These are phyloP conservation scores for Pythium guiyangense DNA, from an alignment of 352 stramenopile species.

Conservation along the genomic window DNA sequence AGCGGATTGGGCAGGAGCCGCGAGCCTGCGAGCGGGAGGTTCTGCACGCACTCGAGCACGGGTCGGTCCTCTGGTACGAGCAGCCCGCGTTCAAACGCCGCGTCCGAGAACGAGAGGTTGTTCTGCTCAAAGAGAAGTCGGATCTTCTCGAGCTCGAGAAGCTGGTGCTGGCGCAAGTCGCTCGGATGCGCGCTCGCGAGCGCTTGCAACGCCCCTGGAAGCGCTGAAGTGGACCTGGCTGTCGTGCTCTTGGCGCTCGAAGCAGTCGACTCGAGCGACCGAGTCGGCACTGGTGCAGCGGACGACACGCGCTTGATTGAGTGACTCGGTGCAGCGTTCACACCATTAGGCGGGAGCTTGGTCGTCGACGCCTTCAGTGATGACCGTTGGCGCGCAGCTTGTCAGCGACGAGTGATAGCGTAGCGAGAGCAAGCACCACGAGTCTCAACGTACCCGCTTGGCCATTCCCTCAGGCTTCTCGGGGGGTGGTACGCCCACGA, in stretches of 20 bases:
- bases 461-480: neutral
- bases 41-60: constrained; percentile 38
- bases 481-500: neutral
- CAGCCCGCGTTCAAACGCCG: constrained; percentile 45
- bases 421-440: neutral
- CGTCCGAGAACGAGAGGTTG: constrained; percentile 31
- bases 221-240: constrained; percentile 1
- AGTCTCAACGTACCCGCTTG: neutral
- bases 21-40: constrained; percentile 46
- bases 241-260: neutral
- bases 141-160: constrained; percentile 65
- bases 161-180: constrained; percentile 45
- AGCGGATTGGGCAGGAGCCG: constrained; percentile 46
- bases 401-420: neutral
- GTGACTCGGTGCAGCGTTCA: neutral
- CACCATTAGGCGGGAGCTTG: neutral
- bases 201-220: neutral
- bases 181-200: constrained; percentile 20
- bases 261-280: neutral
- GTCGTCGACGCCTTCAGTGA: constrained; percentile 5
- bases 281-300: neutral
- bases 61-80: constrained; percentile 56
- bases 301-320: neutral
- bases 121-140: constrained; percentile 50
- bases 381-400: neutral